A percentile compares a stretch with the other conserved stretches of the same genome.
phyloP scores from a whole-genome alignment of 2,329 filamentous ascomycete genomes.

The Polychaeton citri region DNA sequence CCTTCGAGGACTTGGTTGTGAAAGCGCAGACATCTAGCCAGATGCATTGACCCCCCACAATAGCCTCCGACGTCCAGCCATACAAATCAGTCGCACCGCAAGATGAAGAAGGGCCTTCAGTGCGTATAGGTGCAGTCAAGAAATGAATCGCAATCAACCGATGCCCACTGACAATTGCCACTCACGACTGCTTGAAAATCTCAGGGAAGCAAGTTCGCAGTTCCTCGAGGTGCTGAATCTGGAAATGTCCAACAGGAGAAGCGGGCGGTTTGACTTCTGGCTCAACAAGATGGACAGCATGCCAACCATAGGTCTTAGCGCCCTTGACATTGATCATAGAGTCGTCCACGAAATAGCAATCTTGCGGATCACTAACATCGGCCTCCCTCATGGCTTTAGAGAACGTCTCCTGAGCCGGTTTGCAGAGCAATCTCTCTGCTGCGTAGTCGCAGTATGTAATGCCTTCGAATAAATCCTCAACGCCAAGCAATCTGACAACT shows the following conservation, averaged over 20 bases:
- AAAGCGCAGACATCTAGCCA: no score
- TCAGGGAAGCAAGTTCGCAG: conserved; percentile 66
- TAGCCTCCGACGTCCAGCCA: no score
- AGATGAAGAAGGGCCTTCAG: no score
- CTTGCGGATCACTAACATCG: conserved; percentile 48
- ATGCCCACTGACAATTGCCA: no score
- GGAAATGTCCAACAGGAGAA: conserved; percentile 49
- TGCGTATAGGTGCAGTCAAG: background rate
- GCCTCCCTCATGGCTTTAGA: conserved; percentile 81
- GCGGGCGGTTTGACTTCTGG: conserved; percentile 51
- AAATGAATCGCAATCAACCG: no score
- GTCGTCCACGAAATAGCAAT: conserved; percentile 94
- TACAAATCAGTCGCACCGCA: no score
- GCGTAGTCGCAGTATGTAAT: conserved; percentile 91
- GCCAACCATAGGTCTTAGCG: conserved; percentile 74
- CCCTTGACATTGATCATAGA: conserved; percentile 69
- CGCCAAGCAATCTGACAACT: conserved; percentile 64
- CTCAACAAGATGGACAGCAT: conserved; percentile 72
- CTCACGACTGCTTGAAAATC: conserved; percentile 63
- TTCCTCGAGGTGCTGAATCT: conserved; percentile 64
- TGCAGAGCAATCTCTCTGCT: conserved; percentile 63
- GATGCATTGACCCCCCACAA: no score
- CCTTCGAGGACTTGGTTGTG: no score
- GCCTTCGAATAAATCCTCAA: conserved; percentile 87
- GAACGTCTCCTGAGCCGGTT: conserved; percentile 73